Conservation (phyloP, 2,329 filamentous ascomycete genomes). For the Phaeosphaeriaceae sp. region DNA sequence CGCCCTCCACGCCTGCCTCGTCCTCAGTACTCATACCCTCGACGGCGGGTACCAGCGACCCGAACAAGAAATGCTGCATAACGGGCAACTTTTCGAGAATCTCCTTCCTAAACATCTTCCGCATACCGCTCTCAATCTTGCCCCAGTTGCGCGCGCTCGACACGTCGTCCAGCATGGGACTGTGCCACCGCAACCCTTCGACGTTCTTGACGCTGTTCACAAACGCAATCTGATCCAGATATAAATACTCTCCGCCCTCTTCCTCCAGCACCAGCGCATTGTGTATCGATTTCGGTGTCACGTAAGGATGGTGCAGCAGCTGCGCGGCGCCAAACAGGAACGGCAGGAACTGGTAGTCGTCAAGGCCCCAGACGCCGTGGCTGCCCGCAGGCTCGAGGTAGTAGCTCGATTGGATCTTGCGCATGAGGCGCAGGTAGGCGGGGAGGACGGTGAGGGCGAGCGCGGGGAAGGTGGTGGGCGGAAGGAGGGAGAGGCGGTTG, state of each 20-base stretch:
- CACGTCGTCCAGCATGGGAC: conserved; percentile 98
- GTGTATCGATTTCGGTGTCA: conserved; percentile 71
- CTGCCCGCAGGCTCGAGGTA: conserved; percentile 82
- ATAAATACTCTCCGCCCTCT: conserved; percentile 81
- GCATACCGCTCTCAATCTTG: conserved; percentile 95
- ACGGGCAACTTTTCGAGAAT: conserved; percentile 93
- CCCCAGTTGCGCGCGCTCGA: conserved; percentile 86
- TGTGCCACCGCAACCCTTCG: conserved; percentile 93
- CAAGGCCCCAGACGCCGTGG: conserved; percentile 61
- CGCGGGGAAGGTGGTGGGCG: conserved; percentile 70
- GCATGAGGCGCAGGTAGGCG: conserved; percentile 86
- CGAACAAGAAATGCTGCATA: conserved; percentile 98
- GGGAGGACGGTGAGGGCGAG: conserved; percentile 81
- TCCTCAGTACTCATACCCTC: conserved; percentile 78
- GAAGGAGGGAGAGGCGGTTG: conserved; percentile 75
- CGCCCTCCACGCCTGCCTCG: conserved; percentile 55
- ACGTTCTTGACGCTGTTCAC: conserved; percentile 97
- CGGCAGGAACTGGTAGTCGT: conserved; percentile 62
- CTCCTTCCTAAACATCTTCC: conserved; percentile 94
- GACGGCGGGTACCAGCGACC: conserved; percentile 78
- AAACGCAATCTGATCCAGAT: conserved; percentile 90
- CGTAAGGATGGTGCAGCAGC: conserved; percentile 70
- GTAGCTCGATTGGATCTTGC: conserved; percentile 85
- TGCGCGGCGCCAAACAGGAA: conserved; percentile 60
- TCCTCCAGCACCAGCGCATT: conserved; percentile 88